phyloP scores from a whole-genome alignment of 768 basidiomycete genomes.

The Tylopilus balloui region DNA sequence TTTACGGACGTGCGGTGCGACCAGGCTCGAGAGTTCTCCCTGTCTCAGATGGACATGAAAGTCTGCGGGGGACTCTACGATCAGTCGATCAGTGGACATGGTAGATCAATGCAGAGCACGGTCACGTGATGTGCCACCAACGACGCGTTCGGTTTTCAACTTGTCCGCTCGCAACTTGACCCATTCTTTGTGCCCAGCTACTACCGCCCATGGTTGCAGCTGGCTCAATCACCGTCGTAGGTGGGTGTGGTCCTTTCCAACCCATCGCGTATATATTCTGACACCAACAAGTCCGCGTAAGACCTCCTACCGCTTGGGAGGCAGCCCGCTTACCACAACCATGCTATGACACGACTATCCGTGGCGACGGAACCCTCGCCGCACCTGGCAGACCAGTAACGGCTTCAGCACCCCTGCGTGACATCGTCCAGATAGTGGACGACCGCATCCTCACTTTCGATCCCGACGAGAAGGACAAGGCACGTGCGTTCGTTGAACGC shows the following conservation, averaged over 20 bases:
- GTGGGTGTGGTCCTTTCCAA: slow-evolving; percentile 34
- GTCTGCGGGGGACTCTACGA: slow-evolving; percentile 63
- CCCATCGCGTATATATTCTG: not conserved
- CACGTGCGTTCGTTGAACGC: slow-evolving; percentile 75
- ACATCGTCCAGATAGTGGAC: slow-evolving; percentile 86
- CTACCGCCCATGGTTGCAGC: slow-evolving; percentile 63
- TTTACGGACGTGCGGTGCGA: slow-evolving; percentile 82
- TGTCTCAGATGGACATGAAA: slow-evolving; percentile 98
- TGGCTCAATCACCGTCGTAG: slow-evolving; percentile 85
- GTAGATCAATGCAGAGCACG: slow-evolving; percentile 17
- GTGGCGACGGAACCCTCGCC: slow-evolving; percentile 84
- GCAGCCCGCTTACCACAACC: slow-evolving; percentile 78
- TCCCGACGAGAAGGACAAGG: slow-evolving; percentile 83
- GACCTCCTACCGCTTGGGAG: slow-evolving; percentile 84
- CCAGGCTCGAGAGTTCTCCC: slow-evolving; percentile 73
- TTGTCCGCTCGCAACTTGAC: slow-evolving; percentile 1
- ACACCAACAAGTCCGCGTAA: slow-evolving; percentile 69
- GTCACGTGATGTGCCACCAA: slow-evolving; percentile 26
- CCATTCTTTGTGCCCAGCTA: slow-evolving; percentile 2
- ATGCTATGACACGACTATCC: slow-evolving; percentile 63
- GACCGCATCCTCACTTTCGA: slow-evolving; percentile 96
- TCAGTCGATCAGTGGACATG: slow-evolving; percentile 24
- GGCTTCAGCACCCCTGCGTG: slow-evolving; percentile 57
- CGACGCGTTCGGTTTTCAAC: slow-evolving; percentile 32
- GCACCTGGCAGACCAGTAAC: slow-evolving; percentile 52